Percentiles rank a stretch among this genome's conserved stretches.
These are phyloP conservation scores for Dictyostelium brefeldianum DNA, from an alignment of 78 protist species.

Conservation along the genomic window DNA sequence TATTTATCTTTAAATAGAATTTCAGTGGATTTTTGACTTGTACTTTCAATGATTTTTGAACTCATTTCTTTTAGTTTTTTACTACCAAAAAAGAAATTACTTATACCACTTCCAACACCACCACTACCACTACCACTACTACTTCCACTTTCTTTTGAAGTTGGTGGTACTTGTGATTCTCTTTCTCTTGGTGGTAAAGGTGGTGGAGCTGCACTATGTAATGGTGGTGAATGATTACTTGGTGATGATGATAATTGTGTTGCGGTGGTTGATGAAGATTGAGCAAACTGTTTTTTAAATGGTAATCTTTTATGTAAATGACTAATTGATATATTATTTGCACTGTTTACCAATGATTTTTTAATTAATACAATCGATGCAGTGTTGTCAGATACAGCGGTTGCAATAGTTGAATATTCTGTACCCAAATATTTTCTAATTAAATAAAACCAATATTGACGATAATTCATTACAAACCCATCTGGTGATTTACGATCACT, in stretches of 20 bases:
- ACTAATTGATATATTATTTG: slow-evolving; percentile 46
- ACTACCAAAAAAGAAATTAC: slow-evolving; percentile 29
- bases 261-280: neutral
- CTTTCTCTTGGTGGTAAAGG: neutral
- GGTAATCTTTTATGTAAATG: slow-evolving; percentile 30
- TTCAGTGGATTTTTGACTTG: slow-evolving; percentile 49
- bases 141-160: neutral
- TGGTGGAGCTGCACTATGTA: slow-evolving; percentile 23
- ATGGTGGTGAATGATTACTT: neutral
- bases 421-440: slow-evolving; percentile 52
- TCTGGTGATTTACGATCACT: slow-evolving; percentile 59
- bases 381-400: slow-evolving; percentile 27
- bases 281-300: slow-evolving; percentile 1
- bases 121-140: neutral
- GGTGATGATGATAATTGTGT: neutral
- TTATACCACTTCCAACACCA: neutral
- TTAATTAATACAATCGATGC: slow-evolving; percentile 58
- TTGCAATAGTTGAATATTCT: slow-evolving; percentile 31
- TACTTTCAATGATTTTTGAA: slow-evolving; percentile 23
- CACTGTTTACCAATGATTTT: slow-evolving; percentile 26
- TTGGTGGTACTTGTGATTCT: neutral
- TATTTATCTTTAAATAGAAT: slow-evolving; percentile 38
- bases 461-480: slow-evolving; percentile 68
- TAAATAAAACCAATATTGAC: slow-evolving; percentile 71
- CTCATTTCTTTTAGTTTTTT: slow-evolving; percentile 41